Conservation (phyloP, 345 rosid species). For the Aquilaria yunnanensis region DNA sequence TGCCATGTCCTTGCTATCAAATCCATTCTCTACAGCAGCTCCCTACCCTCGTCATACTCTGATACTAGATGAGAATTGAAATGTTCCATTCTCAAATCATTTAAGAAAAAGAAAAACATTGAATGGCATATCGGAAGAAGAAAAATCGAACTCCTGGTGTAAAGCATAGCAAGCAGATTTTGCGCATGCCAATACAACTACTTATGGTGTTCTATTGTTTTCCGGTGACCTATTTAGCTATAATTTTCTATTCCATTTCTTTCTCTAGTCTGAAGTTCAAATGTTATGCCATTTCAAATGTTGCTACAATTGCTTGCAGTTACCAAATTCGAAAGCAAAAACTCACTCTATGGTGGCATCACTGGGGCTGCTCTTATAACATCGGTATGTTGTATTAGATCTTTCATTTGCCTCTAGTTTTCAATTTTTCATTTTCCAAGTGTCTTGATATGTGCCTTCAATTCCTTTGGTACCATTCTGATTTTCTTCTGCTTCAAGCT, state of each 20-base stretch:
- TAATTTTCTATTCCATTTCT: slow-evolving; percentile 15
- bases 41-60: not conserved
- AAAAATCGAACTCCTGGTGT: slow-evolving; percentile 23
- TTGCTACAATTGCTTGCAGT: slow-evolving; percentile 29
- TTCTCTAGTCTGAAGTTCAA: not conserved
- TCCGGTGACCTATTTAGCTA: slow-evolving; percentile 80
- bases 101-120: not conserved
- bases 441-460: too few relatives aligned
- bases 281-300: not conserved
- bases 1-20: not conserved
- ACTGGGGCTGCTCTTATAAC: slow-evolving; percentile 72
- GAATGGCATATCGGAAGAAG: slow-evolving; percentile 1
- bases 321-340: slow-evolving; percentile 62
- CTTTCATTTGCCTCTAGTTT: not conserved
- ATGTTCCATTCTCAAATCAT: not conserved
- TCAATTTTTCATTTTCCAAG: not conserved
- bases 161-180: slow-evolving; percentile 54
- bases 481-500: too few relatives aligned
- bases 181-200: slow-evolving; percentile 55
- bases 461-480: too few relatives aligned
- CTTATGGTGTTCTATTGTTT: slow-evolving; percentile 60
- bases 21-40: not conserved
- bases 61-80: not conserved
- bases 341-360: slow-evolving; percentile 74
- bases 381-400: slow-evolving; percentile 32